phyloP scores from a whole-genome alignment of 2,329 filamentous ascomycete genomes.

The Aspergillus clavatus region DNA sequence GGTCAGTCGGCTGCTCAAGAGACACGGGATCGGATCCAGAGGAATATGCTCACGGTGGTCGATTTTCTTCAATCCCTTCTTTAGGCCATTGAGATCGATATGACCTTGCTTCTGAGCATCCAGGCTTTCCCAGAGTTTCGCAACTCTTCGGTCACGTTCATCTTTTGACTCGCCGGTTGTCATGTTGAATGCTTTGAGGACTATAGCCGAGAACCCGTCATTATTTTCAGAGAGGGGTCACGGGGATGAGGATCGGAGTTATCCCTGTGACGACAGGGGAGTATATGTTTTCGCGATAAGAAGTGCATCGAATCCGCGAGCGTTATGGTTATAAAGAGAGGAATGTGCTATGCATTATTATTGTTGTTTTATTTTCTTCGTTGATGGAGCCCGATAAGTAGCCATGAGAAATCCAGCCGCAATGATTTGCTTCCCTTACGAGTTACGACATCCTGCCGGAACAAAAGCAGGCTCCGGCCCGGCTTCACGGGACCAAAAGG shows the following conservation, averaged over 20 bases:
- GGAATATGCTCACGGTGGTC: slow-evolving; percentile 72
- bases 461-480: slow-evolving; percentile 20
- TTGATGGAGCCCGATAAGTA: slow-evolving; percentile 7
- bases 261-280: slow-evolving; percentile 19
- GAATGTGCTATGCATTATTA: slow-evolving; percentile 8
- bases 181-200: slow-evolving; percentile 49
- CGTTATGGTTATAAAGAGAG: slow-evolving; percentile 9
- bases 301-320: slow-evolving; percentile 23
- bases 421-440: slow-evolving; percentile 32
- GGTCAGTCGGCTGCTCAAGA: slow-evolving; percentile 21
- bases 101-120: slow-evolving; percentile 72
- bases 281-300: slow-evolving; percentile 12
- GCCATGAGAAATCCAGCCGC: slow-evolving; percentile 32
- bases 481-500: slow-evolving; percentile 24
- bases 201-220: slow-evolving; percentile 46
- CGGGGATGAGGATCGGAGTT: slow-evolving; percentile 13
- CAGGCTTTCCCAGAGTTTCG: slow-evolving; percentile 76
- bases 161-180: slow-evolving; percentile 67
- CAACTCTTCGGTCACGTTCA: slow-evolving; percentile 74
- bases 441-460: slow-evolving; percentile 24
- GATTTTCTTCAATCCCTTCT: slow-evolving; percentile 78
- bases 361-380: neutral
- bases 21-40: slow-evolving; percentile 18
- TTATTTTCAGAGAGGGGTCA: slow-evolving; percentile 35
- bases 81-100: slow-evolving; percentile 77